Base-by-base conservation (phyloP, 2,329 filamentous ascomycete genomes). In the Colletotrichum cordylinicola region DNA sequence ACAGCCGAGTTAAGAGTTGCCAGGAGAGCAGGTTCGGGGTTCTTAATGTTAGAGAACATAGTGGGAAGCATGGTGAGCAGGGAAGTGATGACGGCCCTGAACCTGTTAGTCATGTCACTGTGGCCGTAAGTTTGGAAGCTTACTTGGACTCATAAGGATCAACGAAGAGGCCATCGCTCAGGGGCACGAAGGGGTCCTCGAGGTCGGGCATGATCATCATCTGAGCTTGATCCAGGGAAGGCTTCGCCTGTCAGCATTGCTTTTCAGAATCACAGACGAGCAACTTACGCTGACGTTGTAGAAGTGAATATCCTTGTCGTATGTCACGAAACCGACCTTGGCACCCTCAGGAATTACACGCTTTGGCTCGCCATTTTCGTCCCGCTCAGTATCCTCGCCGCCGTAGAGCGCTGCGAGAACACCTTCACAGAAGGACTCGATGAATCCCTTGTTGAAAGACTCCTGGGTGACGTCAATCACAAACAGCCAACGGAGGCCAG, bases 181-280 rank as follows among this genome's bases (percentile, higher is more conserved):
- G 88, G 4, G 97, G 96, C 18, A 98, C 93, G 83, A 99, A 99
- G 0, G 97, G 97, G 79, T 99, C 97, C 81, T 98, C 96, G 65
- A 99, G 91, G 82, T 99, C 97, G 5, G 97, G 95, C 95, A 99
- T 98, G 67, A 99, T 96, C 88, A 99, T 92, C 95, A 99, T 98
- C 82, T 99, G 97, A 12, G 97, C 95, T 85, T 96, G 93, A 71
- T 97, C 94, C 56, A 98, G 88, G 55, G 90, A 90, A 48, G 95
- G 86, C 93, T 95, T 29, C 10, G 9, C 13, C 16, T 43, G 66
- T 76, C 18, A 71, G 72, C 24, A 21, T 27, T 21, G 31, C 35
- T 13, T 9, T 2, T 35, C 37, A 16, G 18, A 16, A 8, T 24
- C 12, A 52, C n/a, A 31, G 4, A 16, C 10, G 13, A 58, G n/a